Percentiles rank a stretch among this genome's conserved stretches.
Evolutionary conservation across 352 stramenopile genomes (phyloP).

Genomic region (Pythium rishiriense): DNA sequence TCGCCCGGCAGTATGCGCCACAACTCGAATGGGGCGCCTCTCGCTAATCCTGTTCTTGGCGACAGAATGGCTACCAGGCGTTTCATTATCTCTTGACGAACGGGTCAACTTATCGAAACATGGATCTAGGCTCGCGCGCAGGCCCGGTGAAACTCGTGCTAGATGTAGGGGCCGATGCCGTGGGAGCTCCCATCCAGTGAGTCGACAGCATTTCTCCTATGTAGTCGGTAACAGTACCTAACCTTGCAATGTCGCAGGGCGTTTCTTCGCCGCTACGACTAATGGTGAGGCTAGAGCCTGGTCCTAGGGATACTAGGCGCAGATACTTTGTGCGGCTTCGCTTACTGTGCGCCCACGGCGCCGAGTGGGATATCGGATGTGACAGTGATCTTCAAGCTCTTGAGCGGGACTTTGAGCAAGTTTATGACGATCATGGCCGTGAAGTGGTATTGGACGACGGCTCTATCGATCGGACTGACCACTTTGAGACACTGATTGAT

Average conservation of each 20-base stretch:
- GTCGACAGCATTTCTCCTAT: too few relatives aligned
- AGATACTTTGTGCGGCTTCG: not conserved
- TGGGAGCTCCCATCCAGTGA: not conserved
- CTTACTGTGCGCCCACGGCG: not conserved
- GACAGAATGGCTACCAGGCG: not conserved
- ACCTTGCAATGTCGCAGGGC: too few relatives aligned
- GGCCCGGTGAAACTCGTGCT: not conserved
- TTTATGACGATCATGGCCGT: not conserved
- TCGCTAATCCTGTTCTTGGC: too few relatives aligned
- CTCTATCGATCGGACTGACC: not conserved
- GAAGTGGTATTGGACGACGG: not conserved
- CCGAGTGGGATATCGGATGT: not conserved
- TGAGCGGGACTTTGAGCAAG: not conserved
- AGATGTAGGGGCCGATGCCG: not conserved
- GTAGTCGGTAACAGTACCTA: too few relatives aligned
- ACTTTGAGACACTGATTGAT: not conserved
- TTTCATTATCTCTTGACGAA: not conserved
- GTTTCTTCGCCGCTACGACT: too few relatives aligned
- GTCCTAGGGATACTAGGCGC: not conserved
- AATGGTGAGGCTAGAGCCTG: not conserved
- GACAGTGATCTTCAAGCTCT: not conserved
- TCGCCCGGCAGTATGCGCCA: not conserved
- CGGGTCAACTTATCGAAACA: not conserved
- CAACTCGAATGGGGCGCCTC: too few relatives aligned
- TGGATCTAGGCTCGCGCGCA: not conserved